Percentiles rank a stretch among this genome's conserved stretches.
Evolutionary conservation across 768 basidiomycete genomes (phyloP).

Genomic region (Russula virescens): DNA sequence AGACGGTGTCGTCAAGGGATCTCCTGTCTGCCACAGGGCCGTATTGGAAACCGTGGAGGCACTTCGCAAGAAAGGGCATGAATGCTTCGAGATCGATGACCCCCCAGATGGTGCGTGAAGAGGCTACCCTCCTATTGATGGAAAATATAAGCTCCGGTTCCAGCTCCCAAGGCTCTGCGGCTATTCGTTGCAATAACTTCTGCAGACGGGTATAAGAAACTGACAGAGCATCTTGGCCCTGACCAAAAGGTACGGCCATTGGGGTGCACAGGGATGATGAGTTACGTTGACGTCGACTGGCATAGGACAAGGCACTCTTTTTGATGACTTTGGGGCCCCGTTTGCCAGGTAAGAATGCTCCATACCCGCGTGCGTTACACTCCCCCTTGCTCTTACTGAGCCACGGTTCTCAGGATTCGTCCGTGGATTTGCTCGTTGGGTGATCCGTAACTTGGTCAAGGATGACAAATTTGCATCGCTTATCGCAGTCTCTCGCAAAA

Average conservation of each 20-base stretch:
- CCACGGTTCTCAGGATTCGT: constrained; percentile 20
- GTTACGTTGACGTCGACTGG: neutral
- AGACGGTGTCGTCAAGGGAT: constrained; percentile 17
- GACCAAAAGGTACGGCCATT: constrained; percentile 11
- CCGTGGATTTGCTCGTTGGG: constrained; percentile 3
- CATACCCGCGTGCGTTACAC: neutral
- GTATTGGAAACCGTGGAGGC: no score
- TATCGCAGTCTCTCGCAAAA: constrained; percentile 3
- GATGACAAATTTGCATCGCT: constrained; percentile 14
- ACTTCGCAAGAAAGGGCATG: no score
- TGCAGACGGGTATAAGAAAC: constrained; percentile 17
- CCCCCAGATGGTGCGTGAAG: no score
- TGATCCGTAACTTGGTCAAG: no score
- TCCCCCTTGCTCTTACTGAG: neutral
- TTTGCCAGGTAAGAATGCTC: constrained; percentile 8
- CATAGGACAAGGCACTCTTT: no score
- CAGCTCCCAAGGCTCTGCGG: no score
- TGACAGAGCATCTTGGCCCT: constrained; percentile 21
- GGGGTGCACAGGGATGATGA: neutral
- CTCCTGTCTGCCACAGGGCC: constrained; percentile 30
- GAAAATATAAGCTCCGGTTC: no score
- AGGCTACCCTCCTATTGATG: no score
- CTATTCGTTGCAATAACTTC: constrained; percentile 17
- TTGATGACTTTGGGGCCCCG: constrained; percentile 19
- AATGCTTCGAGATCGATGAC: no score